Evolutionary conservation across 208 protist species (phyloP).

Genomic region (Leishmania tarentolae): DNA sequence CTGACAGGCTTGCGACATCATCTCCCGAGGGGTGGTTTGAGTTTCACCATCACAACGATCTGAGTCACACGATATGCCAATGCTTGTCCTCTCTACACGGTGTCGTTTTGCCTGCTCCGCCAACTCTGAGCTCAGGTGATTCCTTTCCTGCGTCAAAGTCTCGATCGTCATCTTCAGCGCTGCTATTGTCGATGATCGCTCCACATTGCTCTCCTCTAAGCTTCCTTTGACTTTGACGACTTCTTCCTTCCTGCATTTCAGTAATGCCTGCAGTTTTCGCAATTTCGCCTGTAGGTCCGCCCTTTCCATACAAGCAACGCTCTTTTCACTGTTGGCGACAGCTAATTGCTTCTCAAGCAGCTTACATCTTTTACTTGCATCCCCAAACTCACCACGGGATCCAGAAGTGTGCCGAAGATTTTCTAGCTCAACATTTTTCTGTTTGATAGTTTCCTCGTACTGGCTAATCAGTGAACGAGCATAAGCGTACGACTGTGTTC

Average conservation of each 20-base stretch:
- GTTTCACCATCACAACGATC: neutral
- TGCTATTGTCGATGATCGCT: constrained; percentile 14
- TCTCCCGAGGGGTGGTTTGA: constrained; percentile 26
- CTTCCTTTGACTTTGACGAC: constrained; percentile 33
- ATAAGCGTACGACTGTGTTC: constrained; percentile 36
- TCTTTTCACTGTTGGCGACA: constrained; percentile 64
- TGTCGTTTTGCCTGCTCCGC: constrained; percentile 1
- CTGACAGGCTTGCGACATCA: constrained; percentile 15
- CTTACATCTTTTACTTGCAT: constrained; percentile 58
- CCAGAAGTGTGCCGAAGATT: constrained; percentile 25
- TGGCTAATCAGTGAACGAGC: constrained; percentile 24
- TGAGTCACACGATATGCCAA: neutral
- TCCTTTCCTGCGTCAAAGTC: constrained; percentile 21
- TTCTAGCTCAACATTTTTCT: constrained; percentile 52
- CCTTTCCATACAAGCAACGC: constrained; percentile 54
- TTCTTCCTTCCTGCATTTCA: constrained; percentile 51
- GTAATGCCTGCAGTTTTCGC: constrained; percentile 49
- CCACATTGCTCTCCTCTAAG: constrained; percentile 9
- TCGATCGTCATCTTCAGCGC: constrained; percentile 28
- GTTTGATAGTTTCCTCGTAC: constrained; percentile 58
- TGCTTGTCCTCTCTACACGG: neutral
- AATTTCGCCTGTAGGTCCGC: constrained; percentile 55
- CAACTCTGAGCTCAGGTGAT: neutral
- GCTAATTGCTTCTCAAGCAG: constrained; percentile 76
- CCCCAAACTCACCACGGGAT: constrained; percentile 32